Evolutionary conservation across 2,329 filamentous ascomycete species (phyloP).

Genomic region (Hymenoscyphus albidus): DNA sequence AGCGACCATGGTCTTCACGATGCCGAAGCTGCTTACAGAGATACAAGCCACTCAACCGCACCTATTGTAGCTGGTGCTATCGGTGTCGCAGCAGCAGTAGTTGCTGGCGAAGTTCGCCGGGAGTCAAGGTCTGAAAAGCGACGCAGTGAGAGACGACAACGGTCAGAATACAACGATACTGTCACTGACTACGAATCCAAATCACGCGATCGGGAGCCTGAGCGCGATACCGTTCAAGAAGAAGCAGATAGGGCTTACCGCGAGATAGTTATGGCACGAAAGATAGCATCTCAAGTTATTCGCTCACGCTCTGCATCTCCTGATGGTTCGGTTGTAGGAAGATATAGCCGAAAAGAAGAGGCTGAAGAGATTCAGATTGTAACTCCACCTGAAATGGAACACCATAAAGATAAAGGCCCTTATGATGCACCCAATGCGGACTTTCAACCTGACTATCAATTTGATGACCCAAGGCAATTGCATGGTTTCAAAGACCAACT

Average conservation of each 20-base stretch:
- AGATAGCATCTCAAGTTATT: conserved; percentile 49
- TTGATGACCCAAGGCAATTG: conserved; percentile 49
- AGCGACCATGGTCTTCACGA: conserved; percentile 36
- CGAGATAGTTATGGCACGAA: conserved; percentile 50
- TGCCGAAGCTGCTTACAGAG: conserved; percentile 43
- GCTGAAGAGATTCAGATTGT: conserved; percentile 45
- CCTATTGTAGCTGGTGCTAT: conserved; percentile 46
- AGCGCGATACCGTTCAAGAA: conserved; percentile 48
- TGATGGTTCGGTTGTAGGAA: conserved; percentile 52
- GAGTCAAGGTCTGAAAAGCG: conserved; percentile 34
- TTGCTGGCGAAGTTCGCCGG: conserved; percentile 36
- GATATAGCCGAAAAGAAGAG: conserved; percentile 42
- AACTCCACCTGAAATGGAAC: conserved; percentile 50
- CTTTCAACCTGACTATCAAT: conserved; percentile 56
- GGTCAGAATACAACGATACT: conserved; percentile 27
- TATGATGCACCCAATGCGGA: conserved; percentile 62
- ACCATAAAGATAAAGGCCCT: conserved; percentile 44
- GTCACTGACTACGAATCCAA: conserved; percentile 17
- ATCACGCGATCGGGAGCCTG: conserved; percentile 18
- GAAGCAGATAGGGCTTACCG: conserved; percentile 57
- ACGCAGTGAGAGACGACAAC: conserved; percentile 38
- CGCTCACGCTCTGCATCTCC: conserved; percentile 51
- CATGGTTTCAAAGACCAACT: conserved; percentile 31
- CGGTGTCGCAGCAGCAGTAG: conserved; percentile 44
- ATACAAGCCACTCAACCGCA: conserved; percentile 46